A percentile compares a stretch with the other conserved stretches of the same genome.
phyloP scores from a whole-genome alignment of 2,329 filamentous ascomycete genomes.

The Chrysoporthe deuterocubensis region DNA sequence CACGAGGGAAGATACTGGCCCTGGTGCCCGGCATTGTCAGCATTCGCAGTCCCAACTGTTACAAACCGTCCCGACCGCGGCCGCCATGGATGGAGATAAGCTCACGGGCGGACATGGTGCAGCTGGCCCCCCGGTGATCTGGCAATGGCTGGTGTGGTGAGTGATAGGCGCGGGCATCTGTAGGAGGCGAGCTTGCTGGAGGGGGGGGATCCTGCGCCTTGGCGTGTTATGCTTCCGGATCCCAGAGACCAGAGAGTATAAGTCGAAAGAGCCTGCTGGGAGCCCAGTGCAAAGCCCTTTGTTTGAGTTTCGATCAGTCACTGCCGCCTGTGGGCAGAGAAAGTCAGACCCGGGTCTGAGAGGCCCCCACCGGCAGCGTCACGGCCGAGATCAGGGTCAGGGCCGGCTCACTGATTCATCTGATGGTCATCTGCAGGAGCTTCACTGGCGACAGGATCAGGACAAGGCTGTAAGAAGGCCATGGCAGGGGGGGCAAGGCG shows the following conservation, averaged over 20 bases:
- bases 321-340: too few relatives aligned
- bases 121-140: background rate
- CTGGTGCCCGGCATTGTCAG: background rate
- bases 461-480: background rate
- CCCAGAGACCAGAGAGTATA: too few relatives aligned
- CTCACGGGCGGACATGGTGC: constrained; percentile 17
- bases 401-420: constrained; percentile 1
- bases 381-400: background rate
- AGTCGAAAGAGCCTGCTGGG: too few relatives aligned
- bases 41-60: background rate
- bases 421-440: background rate
- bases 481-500: background rate
- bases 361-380: background rate
- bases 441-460: too few relatives aligned
- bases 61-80: too few relatives aligned
- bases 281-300: too few relatives aligned
- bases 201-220: background rate
- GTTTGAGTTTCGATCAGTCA: too few relatives aligned
- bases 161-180: background rate
- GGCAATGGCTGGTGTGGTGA: background rate
- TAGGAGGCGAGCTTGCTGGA: background rate
- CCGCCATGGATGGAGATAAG: background rate
- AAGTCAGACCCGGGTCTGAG: constrained; percentile 1
- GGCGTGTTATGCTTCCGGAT: too few relatives aligned
- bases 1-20: constrained; percentile 13